Percentiles rank a stretch among this genome's conserved stretches.
These are phyloP conservation scores for Centaurea solstitialis DNA, from an alignment of 129 eudicot species.

Conservation along the genomic window DNA sequence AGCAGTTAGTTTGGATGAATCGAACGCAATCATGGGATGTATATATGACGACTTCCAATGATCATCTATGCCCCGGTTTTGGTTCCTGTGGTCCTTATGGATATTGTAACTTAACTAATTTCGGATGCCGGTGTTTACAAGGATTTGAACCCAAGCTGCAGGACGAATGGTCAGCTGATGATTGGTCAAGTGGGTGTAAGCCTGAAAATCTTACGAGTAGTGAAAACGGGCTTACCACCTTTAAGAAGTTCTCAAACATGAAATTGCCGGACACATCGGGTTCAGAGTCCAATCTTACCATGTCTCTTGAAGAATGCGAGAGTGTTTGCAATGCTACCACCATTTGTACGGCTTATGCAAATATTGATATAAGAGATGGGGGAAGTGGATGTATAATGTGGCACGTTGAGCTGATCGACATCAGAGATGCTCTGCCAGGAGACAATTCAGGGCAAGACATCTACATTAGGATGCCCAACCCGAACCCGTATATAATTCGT, in stretches of 20 bases:
- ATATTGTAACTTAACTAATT: not conserved
- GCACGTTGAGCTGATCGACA: conserved; percentile 33
- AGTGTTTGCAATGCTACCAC: conserved; percentile 6
- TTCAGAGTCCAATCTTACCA: conserved; percentile 17
- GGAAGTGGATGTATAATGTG: conserved; percentile 39
- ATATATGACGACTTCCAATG: not conserved
- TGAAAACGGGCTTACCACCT: conserved; percentile 13
- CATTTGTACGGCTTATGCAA: conserved; percentile 44
- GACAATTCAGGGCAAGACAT: conserved; percentile 40
- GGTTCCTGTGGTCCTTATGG: conserved; percentile 26
- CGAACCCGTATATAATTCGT: conserved; percentile 1
- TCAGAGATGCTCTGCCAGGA: not conserved
- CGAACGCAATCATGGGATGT: not conserved
- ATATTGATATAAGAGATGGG: conserved; percentile 14
- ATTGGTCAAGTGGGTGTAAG: conserved; percentile 39
- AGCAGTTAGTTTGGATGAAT: not conserved
- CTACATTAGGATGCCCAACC: conserved; percentile 30
- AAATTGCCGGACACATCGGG: conserved; percentile 36
- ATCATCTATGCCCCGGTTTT: conserved; percentile 3
- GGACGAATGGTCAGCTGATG: conserved; percentile 13
- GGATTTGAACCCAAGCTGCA: conserved; percentile 33
- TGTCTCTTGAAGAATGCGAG: conserved; percentile 31
- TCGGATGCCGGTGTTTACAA: conserved; percentile 24
- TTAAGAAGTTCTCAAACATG: conserved; percentile 13
- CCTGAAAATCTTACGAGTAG: not conserved